Conservation (phyloP, 2,329 filamentous ascomycete species). For the Penicillium sp. region DNA sequence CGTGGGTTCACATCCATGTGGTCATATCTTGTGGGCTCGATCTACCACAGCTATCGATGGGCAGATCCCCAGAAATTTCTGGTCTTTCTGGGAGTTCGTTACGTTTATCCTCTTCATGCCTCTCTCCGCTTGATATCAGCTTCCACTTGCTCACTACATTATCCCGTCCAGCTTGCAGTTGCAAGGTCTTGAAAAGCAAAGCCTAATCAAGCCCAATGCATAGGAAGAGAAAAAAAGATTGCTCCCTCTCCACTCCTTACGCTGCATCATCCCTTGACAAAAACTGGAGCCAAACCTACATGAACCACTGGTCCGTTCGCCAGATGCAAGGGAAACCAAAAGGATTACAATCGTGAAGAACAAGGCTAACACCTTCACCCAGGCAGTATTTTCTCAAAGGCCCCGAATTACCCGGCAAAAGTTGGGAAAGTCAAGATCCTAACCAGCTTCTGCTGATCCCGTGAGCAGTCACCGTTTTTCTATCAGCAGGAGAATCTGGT, state of each 20-base stretch:
- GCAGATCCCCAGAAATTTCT: background rate
- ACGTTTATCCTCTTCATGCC: background rate
- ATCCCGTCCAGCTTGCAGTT: background rate
- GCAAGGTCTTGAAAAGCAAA: background rate
- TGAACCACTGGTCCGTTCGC: slow-evolving; percentile 25
- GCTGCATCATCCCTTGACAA: slow-evolving; percentile 15
- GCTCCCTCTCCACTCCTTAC: slow-evolving; percentile 14
- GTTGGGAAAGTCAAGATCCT: background rate
- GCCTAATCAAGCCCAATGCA: slow-evolving; percentile 7
- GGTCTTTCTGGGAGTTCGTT: background rate
- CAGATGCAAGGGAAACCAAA: slow-evolving; percentile 19
- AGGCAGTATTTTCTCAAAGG: background rate
- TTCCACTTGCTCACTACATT: background rate
- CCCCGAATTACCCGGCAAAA: background rate
- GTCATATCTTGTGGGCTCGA: background rate
- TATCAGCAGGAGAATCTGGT: background rate
- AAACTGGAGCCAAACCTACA: slow-evolving; percentile 4
- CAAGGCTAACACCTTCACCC: background rate
- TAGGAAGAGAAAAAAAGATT: background rate
- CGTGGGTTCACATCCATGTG: slow-evolving; percentile 7
- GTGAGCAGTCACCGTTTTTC: background rate
- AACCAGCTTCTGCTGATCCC: background rate
- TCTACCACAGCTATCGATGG: background rate
- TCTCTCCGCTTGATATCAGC: background rate
- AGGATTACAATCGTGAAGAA: background rate